Evolutionary conservation across 495 filamentous ascomycete species (phyloP).

Genomic region (Parathielavia appendiculata): DNA sequence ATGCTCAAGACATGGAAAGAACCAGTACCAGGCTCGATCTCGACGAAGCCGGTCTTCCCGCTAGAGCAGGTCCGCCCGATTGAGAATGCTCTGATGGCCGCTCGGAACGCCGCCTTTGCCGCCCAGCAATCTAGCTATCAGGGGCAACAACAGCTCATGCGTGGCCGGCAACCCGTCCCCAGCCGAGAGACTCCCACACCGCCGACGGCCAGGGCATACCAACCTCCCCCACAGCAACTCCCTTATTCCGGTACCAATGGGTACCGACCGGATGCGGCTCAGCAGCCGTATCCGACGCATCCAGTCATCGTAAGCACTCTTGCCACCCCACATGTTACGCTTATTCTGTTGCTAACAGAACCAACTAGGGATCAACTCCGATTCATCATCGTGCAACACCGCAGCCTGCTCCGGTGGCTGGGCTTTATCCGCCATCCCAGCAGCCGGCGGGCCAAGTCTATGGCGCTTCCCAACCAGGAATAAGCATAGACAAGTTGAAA

Average conservation of each 20-base stretch:
- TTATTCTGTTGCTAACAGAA: conserved; percentile 15
- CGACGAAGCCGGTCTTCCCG: conserved; percentile 82
- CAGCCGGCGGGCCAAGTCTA: conserved; percentile 25
- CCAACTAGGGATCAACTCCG: conserved; percentile 24
- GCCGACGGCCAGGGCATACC: conserved; percentile 42
- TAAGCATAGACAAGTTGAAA: conserved; percentile 69
- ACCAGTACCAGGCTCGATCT: conserved; percentile 85
- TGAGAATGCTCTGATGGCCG: conserved; percentile 88
- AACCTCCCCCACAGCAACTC: conserved; percentile 23
- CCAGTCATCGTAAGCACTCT: conserved; percentile 24
- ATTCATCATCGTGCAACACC: conserved; percentile 31
- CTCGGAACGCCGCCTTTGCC: conserved; percentile 67
- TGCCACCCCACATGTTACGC: background rate
- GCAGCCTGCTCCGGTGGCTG: conserved; percentile 30
- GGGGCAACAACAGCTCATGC: conserved; percentile 58
- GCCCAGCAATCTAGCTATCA: conserved; percentile 62
- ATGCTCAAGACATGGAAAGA: conserved; percentile 99
- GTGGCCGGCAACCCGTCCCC: conserved; percentile 50
- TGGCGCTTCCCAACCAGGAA: conserved; percentile 36
- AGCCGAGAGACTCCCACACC: conserved; percentile 69
- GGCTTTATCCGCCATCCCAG: conserved; percentile 27
- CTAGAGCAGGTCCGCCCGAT: conserved; percentile 79
- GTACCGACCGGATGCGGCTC: conserved; percentile 19
- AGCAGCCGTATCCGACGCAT: conserved; percentile 27
- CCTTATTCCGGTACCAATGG: conserved; percentile 22